Base-by-base conservation (phyloP, 208 protist species). In the Leishmania guyanensis region DNA sequence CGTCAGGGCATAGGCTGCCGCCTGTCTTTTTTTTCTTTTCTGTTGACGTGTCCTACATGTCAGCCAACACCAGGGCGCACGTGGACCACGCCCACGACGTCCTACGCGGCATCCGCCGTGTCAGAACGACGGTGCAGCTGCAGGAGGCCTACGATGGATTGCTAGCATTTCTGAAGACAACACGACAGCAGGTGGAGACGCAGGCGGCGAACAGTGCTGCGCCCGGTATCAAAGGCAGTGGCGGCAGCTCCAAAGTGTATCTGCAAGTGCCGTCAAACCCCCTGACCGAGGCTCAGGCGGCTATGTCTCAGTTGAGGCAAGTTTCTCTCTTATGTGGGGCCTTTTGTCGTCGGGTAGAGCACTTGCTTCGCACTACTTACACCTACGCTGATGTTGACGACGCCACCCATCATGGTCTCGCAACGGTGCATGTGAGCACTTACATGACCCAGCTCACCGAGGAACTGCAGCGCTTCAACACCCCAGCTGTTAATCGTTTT, bases 291-390 rank as follows among this genome's bases (percentile, higher is more conserved):
- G 73, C 65, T 39, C 82, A 81, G 51, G 71, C 69, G 17, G 82
- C 54, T 14, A 75, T 85, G 58, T 81, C 77, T 17, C 82, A 85
- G 72, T 64, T 85, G 54, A 81, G 78, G 78, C 82, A 85, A 53
- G 64, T 84, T 9, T 89, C 86, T 17, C 77, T 89, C 20, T 79
- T 91, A 26, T 81, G 80, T 14, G 84, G 83, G n/a, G 88, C 88
- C 39, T 85, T 89, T 36, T 88, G 88, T 53, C 84, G 88, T 39
- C 85, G 88, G 0, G 84, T 85, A 14, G 83, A 87, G 79, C 65
- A 86, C 65, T 80, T 91, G 0, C 58, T 87, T 16, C 73, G 72
- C 66, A 81, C 70, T 54, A 85, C 82, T 5, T 85, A 85, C 82
- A 54, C 72, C 29, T 85, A 82, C 65, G 82, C 82, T 3, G 82